Percentiles rank a stretch among this genome's conserved stretches.
These are phyloP conservation scores for Monilinia polystroma DNA, from an alignment of 2,329 filamentous ascomycete genomes.

Conservation along the genomic window DNA sequence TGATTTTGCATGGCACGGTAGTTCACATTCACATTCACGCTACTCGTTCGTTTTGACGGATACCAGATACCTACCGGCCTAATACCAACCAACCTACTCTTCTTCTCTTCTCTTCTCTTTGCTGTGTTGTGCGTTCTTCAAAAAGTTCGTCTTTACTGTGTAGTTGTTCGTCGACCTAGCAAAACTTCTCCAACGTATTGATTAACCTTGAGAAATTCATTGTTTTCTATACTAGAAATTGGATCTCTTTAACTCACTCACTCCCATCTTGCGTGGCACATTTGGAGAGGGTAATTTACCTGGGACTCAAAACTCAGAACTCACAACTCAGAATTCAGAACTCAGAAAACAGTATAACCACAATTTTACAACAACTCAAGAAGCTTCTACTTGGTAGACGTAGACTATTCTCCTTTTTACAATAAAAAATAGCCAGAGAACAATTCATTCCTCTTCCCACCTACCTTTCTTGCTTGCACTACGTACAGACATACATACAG, in stretches of 20 bases:
- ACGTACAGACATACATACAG: too few species aligned
- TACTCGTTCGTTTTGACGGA: conserved; percentile 1
- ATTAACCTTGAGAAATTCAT: neutral
- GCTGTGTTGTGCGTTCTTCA: neutral
- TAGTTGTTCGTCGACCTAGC: conserved; percentile 17
- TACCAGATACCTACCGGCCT: neutral
- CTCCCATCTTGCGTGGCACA: neutral
- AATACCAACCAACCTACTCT: too few species aligned
- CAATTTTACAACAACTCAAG: neutral
- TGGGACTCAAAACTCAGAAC: too few species aligned
- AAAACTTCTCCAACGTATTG: neutral
- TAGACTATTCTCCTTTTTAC: too few species aligned
- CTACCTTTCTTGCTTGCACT: too few species aligned
- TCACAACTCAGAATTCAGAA: too few species aligned
- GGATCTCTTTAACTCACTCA: neutral
- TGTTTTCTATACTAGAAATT: neutral
- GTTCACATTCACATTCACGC: neutral
- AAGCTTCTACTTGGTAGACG: neutral
- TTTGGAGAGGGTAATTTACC: too few species aligned
- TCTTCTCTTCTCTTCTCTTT: too few species aligned
- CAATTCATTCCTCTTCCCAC: too few species aligned
- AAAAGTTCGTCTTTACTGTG: neutral
- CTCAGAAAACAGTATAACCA: too few species aligned
- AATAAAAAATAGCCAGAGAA: too few species aligned
- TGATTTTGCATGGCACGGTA: conserved; percentile 10